These are phyloP conservation scores for Boeremia exigua DNA, from an alignment of 2,329 filamentous ascomycete species.

Conservation along the genomic window DNA sequence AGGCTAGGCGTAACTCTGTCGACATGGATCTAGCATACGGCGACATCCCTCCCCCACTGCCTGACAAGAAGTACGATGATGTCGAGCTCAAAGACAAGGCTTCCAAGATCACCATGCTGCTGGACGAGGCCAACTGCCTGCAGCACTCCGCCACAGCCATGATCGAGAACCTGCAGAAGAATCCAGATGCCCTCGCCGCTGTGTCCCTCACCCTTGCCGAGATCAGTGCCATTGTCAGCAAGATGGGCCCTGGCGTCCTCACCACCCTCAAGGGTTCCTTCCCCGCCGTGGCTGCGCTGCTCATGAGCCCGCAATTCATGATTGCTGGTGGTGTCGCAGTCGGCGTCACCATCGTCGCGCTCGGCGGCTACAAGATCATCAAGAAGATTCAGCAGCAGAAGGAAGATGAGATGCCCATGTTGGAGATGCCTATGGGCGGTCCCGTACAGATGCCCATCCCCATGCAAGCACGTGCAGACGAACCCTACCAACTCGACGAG, in stretches of 20 bases:
- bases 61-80: constrained; percentile 57
- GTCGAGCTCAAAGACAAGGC: constrained; percentile 72
- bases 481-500: constrained; percentile 57
- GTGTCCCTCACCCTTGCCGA: constrained; percentile 93
- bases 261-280: constrained; percentile 77
- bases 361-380: constrained; percentile 97
- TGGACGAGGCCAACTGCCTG: constrained; percentile 87
- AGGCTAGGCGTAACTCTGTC: constrained; percentile 54
- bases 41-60: constrained; percentile 74
- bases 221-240: constrained; percentile 79
- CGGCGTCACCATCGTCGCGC: constrained; percentile 92
- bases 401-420: constrained; percentile 33
- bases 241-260: constrained; percentile 84
- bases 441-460: constrained; percentile 25
- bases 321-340: constrained; percentile 89
- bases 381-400: constrained; percentile 72
- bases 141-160: constrained; percentile 84
- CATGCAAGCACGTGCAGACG: constrained; percentile 17
- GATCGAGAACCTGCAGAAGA: constrained; percentile 80
- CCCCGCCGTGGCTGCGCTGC: constrained; percentile 83
- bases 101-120: constrained; percentile 73
- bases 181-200: constrained; percentile 89
- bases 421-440: constrained; percentile 22
- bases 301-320: constrained; percentile 90
- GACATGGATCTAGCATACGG: constrained; percentile 95